Percentiles rank a stretch among this genome's conserved stretches.
These are phyloP conservation scores for Diaporthe humulicola DNA, from an alignment of 2,329 filamentous ascomycete genomes.

Conservation along the genomic window DNA sequence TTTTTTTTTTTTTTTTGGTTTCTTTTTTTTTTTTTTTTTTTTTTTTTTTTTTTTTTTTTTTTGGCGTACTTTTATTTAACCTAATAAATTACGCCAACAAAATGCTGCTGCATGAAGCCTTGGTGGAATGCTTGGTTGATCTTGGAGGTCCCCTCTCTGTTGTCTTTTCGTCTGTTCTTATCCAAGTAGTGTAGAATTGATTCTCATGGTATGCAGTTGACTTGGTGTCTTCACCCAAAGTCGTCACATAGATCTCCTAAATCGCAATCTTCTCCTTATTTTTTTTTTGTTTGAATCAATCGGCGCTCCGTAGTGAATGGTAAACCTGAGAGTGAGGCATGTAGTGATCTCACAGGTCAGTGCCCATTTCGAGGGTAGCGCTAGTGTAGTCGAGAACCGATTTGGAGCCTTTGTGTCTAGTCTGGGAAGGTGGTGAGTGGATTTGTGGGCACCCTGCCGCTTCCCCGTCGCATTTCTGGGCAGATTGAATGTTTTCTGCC, in stretches of 20 bases:
- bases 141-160: no score
- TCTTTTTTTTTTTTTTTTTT: no score
- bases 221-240: background rate
- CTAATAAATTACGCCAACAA: no score
- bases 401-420: background rate
- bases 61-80: no score
- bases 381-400: no score
- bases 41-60: no score
- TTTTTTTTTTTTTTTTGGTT: background rate
- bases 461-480: constrained; percentile 31
- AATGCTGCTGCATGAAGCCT: no score
- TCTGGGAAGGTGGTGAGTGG: constrained; percentile 33
- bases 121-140: no score
- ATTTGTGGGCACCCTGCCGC: constrained; percentile 26
- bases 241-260: background rate
- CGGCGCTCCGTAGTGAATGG: background rate
- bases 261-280: background rate
- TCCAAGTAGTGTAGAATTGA: no score
- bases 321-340: background rate
- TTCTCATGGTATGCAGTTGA: no score
- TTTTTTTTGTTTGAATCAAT: background rate
- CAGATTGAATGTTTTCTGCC: constrained; percentile 36
- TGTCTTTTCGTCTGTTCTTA: no score
- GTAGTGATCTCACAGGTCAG: background rate
- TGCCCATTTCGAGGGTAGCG: background rate